Percentiles rank a stretch among this genome's conserved stretches.
Evolutionary conservation across 345 rosid genomes (phyloP).

Genomic region (Pistacia vera): DNA sequence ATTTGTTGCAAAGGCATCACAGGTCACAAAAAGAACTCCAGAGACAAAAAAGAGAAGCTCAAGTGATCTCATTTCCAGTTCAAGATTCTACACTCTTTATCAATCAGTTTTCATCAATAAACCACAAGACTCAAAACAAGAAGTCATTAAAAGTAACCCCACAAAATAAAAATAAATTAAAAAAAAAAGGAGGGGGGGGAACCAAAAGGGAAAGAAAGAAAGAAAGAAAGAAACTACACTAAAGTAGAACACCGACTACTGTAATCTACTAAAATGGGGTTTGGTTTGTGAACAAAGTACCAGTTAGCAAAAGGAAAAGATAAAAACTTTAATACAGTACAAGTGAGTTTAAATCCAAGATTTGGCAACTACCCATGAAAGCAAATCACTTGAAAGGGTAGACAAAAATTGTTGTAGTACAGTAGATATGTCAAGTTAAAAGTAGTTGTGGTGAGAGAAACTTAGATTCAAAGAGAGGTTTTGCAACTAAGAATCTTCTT

Average conservation of each 20-base stretch:
- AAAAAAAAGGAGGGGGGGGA: too few relatives aligned
- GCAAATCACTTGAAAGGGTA: constrained; percentile 38
- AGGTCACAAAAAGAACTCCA: constrained; percentile 44
- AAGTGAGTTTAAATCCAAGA: constrained; percentile 42
- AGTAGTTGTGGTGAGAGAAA: constrained; percentile 21
- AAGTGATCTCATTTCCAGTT: constrained; percentile 44
- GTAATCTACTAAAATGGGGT: constrained; percentile 20
- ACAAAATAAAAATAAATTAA: background rate
- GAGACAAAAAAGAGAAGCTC: constrained; percentile 45
- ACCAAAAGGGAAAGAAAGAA: too few relatives aligned
- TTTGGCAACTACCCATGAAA: constrained; percentile 56
- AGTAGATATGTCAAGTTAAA: constrained; percentile 12
- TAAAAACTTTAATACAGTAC: constrained; percentile 22
- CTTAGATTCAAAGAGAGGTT: constrained; percentile 85
- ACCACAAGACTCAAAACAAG: constrained; percentile 19
- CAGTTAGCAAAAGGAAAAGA: constrained; percentile 10
- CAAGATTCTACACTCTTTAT: constrained; percentile 27
- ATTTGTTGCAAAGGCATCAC: constrained; percentile 53
- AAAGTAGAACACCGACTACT: constrained; percentile 21
- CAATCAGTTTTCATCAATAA: constrained; percentile 24
- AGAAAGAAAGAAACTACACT: background rate
- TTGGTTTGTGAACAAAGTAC: constrained; percentile 13
- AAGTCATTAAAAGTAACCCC: constrained; percentile 33
- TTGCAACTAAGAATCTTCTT: constrained; percentile 14
- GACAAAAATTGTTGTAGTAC: constrained; percentile 1